A percentile compares a stretch with the other conserved stretches of the same genome.
These are phyloP conservation scores for Hypoxylon cercidicola DNA, from an alignment of 495 filamentous ascomycete species.

Conservation along the genomic window DNA sequence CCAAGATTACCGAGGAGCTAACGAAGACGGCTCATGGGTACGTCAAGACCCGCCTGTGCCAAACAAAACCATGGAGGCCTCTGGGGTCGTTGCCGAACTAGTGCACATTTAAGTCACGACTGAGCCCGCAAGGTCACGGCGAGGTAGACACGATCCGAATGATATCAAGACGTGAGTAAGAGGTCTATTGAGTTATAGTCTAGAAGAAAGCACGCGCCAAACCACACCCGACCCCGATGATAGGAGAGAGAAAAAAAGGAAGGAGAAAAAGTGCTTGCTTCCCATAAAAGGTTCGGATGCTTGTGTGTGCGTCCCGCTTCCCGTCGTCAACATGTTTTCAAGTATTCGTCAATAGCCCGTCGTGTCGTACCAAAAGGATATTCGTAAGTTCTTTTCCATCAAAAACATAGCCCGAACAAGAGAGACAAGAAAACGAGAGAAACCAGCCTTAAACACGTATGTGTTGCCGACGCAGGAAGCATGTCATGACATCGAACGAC, in stretches of 20 bases:
- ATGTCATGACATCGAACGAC: constrained; percentile 13
- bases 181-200: constrained; percentile 33
- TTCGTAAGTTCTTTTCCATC: constrained; percentile 25
- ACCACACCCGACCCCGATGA: constrained; percentile 22
- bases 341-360: constrained; percentile 25
- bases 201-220: constrained; percentile 35
- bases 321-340: constrained; percentile 19
- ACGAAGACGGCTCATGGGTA: constrained; percentile 14
- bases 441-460: background rate
- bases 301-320: constrained; percentile 15
- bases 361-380: constrained; percentile 12
- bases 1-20: constrained; percentile 4
- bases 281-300: constrained; percentile 17
- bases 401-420: constrained; percentile 7
- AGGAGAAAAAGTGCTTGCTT: constrained; percentile 11
- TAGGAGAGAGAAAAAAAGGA: constrained; percentile 15
- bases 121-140: constrained; percentile 4
- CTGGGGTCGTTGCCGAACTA: background rate
- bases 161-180: constrained; percentile 17
- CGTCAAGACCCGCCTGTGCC: constrained; percentile 21
- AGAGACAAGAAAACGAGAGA: background rate
- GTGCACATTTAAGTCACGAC: constrained; percentile 10
- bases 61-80: constrained; percentile 20
- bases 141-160: background rate
- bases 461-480: constrained; percentile 8